A percentile compares a stretch with the other conserved stretches of the same genome.
These are phyloP conservation scores for Talaromyces ruber DNA, from an alignment of 495 filamentous ascomycete species.

Conservation along the genomic window DNA sequence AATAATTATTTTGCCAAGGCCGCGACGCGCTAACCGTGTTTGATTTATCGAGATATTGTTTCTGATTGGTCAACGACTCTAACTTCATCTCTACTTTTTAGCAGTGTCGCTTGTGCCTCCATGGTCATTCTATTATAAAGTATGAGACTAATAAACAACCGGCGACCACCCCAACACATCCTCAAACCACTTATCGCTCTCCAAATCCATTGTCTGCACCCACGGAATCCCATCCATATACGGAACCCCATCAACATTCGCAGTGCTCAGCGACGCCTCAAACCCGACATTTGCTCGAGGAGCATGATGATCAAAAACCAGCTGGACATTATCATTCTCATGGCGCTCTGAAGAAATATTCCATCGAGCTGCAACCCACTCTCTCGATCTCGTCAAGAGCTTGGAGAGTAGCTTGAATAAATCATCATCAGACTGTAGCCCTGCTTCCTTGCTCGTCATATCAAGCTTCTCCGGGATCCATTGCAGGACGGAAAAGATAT, in stretches of 20 bases:
- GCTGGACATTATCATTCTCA: background rate
- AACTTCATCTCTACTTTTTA: background rate
- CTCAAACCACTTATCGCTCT: slow-evolving; percentile 21
- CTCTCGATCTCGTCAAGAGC: slow-evolving; percentile 16
- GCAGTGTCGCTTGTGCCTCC: background rate
- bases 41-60: background rate
- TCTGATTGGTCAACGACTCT: background rate
- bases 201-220: slow-evolving; percentile 24
- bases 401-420: slow-evolving; percentile 18
- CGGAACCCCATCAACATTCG: slow-evolving; percentile 6
- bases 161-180: slow-evolving; percentile 11
- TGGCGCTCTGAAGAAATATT: slow-evolving; percentile 3
- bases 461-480: slow-evolving; percentile 17
- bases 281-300: background rate
- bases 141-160: background rate
- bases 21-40: background rate
- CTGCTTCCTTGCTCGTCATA: slow-evolving; percentile 16
- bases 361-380: slow-evolving; percentile 14
- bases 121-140: no score
- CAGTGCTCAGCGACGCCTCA: background rate
- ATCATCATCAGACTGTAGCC: slow-evolving; percentile 17
- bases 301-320: background rate
- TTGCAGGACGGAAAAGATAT: slow-evolving; percentile 21
- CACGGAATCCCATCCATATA: slow-evolving; percentile 21
- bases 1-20: background rate